Base-by-base conservation (phyloP, 2,329 filamentous ascomycete genomes). In the Orbilia oligospora region DNA sequence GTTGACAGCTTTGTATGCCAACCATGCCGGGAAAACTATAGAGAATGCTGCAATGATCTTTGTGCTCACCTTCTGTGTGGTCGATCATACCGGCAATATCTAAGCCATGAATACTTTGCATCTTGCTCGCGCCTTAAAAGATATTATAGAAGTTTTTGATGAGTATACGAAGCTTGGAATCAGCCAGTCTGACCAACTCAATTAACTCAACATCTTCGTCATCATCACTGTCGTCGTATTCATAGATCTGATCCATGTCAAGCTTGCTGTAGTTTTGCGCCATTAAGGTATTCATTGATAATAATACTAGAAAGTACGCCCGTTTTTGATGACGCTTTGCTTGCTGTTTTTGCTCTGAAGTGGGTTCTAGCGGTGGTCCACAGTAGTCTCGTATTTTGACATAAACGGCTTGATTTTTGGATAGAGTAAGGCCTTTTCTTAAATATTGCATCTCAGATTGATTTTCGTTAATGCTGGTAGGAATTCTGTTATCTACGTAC, bases 41-140 rank as follows among this genome's bases (percentile, higher is more conserved):
- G 49, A 55, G 49, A 55, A 55, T 55, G 27, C 49, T 55, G 18
- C 49, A 55, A 55, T 55, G 49, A n/a, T 20, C 49, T 33, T 55
- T 55, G 27, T 55, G 49, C 27, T 55, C 49, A 10, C 49, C 49
- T 55, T 55, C 49, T 33, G 49, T 55, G 49, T 55, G 49, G 49
- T 55, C 49, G 27, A 55, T 55, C 49, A 55, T 55, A 55, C 49
- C 49, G 49, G 49, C 49, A 20, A 55, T 55, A 55, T 55, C 49
- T 33, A 55, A 24, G 24, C 49, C 49, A 55, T 55, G 27, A 8
- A 55, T n/a, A 20, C n/a, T 55, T 55, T 55, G 5, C 49, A 55
- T 33, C 27, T 10, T 55, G 18, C 24, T 55, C 20, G 18, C 49
- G 16, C 49, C 49, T 24, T 55, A 5, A 55, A 55, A 55, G 49